Conservation (phyloP, 1,139 yeast genomes). For the Blastobotrys serpentis region DNA sequence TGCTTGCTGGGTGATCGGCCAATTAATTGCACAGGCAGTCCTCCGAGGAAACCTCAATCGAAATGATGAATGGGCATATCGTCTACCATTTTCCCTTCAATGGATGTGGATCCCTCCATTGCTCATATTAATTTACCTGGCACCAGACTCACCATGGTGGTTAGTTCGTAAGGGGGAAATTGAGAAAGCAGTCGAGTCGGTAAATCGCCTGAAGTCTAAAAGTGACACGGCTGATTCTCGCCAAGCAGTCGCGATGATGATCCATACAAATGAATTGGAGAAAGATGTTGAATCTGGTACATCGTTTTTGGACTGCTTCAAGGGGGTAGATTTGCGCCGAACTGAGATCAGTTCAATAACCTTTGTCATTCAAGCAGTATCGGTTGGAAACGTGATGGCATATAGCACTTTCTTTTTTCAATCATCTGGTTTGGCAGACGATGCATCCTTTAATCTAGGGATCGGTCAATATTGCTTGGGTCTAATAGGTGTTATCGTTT, state of each 20-base stretch:
- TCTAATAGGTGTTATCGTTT: conserved; percentile 48
- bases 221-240: conserved; percentile 32
- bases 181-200: conserved; percentile 27
- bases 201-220: conserved; percentile 31
- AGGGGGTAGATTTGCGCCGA: conserved; percentile 49
- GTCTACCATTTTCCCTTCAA: conserved; percentile 52
- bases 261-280: conserved; percentile 48
- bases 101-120: conserved; percentile 61
- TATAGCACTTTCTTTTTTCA: conserved; percentile 21
- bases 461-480: conserved; percentile 38
- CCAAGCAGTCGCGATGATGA: conserved; percentile 43
- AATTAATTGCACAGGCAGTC: conserved; percentile 32
- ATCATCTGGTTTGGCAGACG: conserved; percentile 20
- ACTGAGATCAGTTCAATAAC: conserved; percentile 50
- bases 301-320: conserved; percentile 48
- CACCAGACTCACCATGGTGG: conserved; percentile 63
- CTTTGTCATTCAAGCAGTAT: conserved; percentile 45
- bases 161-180: conserved; percentile 43
- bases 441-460: conserved; percentile 14
- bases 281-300: conserved; percentile 34
- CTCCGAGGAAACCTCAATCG: conserved; percentile 2
- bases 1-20: conserved; percentile 47
- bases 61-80: conserved; percentile 37
- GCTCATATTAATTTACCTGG: conserved; percentile 49
- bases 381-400: conserved; percentile 50